Base-by-base conservation (phyloP, 2,329 filamentous ascomycete genomes). In the Conoideocrella luteorostrata region DNA sequence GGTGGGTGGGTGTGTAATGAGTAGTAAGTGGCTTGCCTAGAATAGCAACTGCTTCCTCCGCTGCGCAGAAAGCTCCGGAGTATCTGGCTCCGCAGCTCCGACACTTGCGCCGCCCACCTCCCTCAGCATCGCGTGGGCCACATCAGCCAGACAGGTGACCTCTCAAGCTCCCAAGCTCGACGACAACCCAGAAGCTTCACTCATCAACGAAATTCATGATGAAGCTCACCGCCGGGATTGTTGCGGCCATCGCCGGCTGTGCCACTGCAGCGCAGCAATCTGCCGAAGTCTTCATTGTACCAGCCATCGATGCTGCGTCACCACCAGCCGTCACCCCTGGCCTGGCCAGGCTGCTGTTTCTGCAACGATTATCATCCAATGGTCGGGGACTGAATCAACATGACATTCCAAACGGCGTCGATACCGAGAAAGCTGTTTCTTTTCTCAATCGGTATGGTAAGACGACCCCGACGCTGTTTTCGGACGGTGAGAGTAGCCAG, bases 391-490 rank as follows among this genome's bases (percentile, higher is more conserved):
- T 71, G 51, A 69, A 67, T 51, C 66, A 67, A 54, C 69, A 63
- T 57, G 72, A 69, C 53, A 65, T 71, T 41, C 70, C 65, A 29
- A 58, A 63, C 22, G 61, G 59, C 26, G 50, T 67, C 47, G 58
- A 67, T 36, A 41, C 54, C 20, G 66, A 72, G 45, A 70, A 77
- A 33, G 72, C 75, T 7, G 62, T 86, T 30, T 65, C 69, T 39
- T 65, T 77, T 51, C 67, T 88, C 55, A 78, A 80, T 55, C 65
- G 66, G 39, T 85, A 79, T 59, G 82, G 80, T 49, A 77, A 74
- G 49, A 56, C 65, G 23, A 62, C 72, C 6, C 52, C 64, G 43
- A 59, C 69, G 17, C 63, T 86, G 26, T 80, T 86, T 52, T 45
- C 58, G 4, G 56, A 62, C 33, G 49, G 51, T 10, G 51, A 56